A percentile compares a stretch with the other conserved stretches of the same genome.
phyloP scores from a whole-genome alignment of 371 early-diverging fungal species.

The Syncephalis plumigaleata region DNA sequence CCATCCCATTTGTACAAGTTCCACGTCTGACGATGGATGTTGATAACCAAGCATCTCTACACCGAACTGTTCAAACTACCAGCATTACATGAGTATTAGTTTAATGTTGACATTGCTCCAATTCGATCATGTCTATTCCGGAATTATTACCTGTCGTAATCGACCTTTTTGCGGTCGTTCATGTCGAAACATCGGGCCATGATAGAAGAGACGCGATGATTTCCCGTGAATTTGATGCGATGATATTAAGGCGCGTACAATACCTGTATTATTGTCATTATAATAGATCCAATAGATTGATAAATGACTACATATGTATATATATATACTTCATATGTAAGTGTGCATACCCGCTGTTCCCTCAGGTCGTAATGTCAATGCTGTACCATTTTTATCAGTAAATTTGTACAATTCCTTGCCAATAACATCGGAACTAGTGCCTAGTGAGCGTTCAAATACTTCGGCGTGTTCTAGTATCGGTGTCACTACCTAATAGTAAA shows the following conservation, averaged over 20 bases:
- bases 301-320: neutral
- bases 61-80: constrained; percentile 47
- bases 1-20: constrained; percentile 26
- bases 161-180: constrained; percentile 47
- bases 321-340: neutral
- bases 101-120: neutral
- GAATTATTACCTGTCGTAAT: constrained; percentile 24
- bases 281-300: too few relatives aligned
- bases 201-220: constrained; percentile 28
- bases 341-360: constrained; percentile 38
- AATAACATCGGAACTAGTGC: constrained; percentile 34
- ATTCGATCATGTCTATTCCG: neutral
- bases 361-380: constrained; percentile 40
- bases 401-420: constrained; percentile 47
- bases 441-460: constrained; percentile 35
- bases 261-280: constrained; percentile 6
- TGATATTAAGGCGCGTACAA: constrained; percentile 28
- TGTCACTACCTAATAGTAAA: constrained; percentile 23
- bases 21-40: constrained; percentile 30
- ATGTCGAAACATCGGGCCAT: constrained; percentile 45
- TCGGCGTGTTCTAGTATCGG: constrained; percentile 39
- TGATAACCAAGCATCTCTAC: constrained; percentile 26
- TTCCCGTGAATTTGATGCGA: constrained; percentile 14
- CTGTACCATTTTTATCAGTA: constrained; percentile 23
- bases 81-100: neutral